Percentiles rank a stretch among this genome's conserved stretches.
phyloP scores from a whole-genome alignment of 768 basidiomycete species.

The Sarcodon aspratus region DNA sequence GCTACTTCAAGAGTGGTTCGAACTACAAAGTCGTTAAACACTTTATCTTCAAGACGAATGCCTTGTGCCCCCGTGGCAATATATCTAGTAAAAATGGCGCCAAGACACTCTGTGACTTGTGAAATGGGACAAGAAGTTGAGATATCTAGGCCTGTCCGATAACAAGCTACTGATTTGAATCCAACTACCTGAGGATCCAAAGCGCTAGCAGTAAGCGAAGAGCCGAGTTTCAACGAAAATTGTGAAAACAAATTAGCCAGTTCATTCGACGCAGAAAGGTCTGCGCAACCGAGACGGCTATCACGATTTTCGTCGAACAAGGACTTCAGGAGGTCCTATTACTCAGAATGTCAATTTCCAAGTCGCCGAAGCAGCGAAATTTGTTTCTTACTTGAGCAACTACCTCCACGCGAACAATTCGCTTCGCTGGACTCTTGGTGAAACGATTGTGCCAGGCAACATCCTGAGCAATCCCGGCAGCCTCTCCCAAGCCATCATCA shows the following conservation, averaged over 20 bases:
- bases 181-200: slow-evolving; percentile 39
- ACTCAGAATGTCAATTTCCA: neutral
- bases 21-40: slow-evolving; percentile 59
- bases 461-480: slow-evolving; percentile 32
- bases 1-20: slow-evolving; percentile 42
- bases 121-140: neutral
- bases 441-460: slow-evolving; percentile 56
- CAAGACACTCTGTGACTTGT: slow-evolving; percentile 17
- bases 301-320: slow-evolving; percentile 8
- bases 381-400: slow-evolving; percentile 48
- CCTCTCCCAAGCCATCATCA: slow-evolving; percentile 58
- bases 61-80: slow-evolving; percentile 9
- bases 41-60: slow-evolving; percentile 47
- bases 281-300: neutral
- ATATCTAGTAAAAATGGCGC: slow-evolving; percentile 22
- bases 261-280: neutral
- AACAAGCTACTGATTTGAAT: slow-evolving; percentile 72
- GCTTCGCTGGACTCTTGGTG: slow-evolving; percentile 36
- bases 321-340: slow-evolving; percentile 15
- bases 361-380: neutral
- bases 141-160: slow-evolving; percentile 64
- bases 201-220: slow-evolving; percentile 26
- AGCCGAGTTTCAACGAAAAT: slow-evolving; percentile 25
- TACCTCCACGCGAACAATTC: slow-evolving; percentile 60
- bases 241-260: slow-evolving; percentile 5